A percentile compares a stretch with the other conserved stretches of the same genome.
Evolutionary conservation across 225 moss, liverwort and hornwort genomes (phyloP).

Genomic region (Asterella californica): DNA sequence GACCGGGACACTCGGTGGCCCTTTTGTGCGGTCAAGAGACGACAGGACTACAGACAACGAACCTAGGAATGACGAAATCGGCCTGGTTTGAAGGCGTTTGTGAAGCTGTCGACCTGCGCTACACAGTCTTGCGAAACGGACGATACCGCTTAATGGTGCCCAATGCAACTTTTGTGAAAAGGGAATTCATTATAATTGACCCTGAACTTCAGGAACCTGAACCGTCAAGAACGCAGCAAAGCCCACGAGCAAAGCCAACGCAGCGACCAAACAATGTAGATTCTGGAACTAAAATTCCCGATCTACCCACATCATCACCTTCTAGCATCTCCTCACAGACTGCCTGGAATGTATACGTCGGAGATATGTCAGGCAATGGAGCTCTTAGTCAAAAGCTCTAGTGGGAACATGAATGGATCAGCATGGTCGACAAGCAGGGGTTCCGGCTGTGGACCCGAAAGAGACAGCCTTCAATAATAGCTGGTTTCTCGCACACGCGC

Average conservation of each 20-base stretch:
- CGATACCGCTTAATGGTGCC: slow-evolving; percentile 22
- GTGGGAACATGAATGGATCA: not conserved
- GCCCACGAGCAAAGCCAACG: slow-evolving; percentile 3
- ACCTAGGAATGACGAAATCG: not conserved
- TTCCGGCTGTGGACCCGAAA: not conserved
- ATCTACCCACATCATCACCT: not conserved
- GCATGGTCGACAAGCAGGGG: not conserved
- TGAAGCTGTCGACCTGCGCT: slow-evolving; percentile 27
- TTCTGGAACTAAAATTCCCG: not conserved
- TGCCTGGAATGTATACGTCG: not conserved
- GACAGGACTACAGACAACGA: not conserved
- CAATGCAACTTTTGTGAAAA: slow-evolving; percentile 22
- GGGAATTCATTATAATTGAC: slow-evolving; percentile 17
- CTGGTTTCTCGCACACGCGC: not conserved
- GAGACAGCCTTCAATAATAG: not conserved
- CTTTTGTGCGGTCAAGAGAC: slow-evolving; percentile 9
- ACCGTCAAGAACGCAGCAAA: slow-evolving; percentile 1
- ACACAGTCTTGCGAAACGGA: slow-evolving; percentile 26
- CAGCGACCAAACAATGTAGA: not conserved
- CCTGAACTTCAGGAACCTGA: slow-evolving; percentile 11
- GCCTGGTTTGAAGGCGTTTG: slow-evolving; percentile 28
- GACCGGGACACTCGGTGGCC: slow-evolving; percentile 25
- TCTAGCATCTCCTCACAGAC: not conserved
- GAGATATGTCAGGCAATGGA: not conserved
- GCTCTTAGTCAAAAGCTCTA: not conserved